phyloP scores from a whole-genome alignment of 352 stramenopile species.

The Phytophthora podocarpi region DNA sequence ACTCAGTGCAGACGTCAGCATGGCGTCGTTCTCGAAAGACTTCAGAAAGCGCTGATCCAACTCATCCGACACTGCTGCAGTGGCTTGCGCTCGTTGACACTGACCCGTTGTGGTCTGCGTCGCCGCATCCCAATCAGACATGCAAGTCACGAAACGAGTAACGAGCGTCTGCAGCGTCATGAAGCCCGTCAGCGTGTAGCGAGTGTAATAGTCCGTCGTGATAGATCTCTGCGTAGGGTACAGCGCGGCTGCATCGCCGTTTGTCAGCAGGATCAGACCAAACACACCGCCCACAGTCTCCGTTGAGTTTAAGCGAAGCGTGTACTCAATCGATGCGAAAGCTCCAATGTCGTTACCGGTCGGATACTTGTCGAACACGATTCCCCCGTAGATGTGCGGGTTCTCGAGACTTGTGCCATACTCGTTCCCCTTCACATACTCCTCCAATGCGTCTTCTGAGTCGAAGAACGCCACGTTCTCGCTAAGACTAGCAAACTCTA shows the following conservation, averaged over 20 bases:
- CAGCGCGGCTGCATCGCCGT: slow-evolving; percentile 7
- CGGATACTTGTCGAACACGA: slow-evolving; percentile 65
- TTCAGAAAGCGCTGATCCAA: slow-evolving; percentile 44
- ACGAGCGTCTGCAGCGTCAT: slow-evolving; percentile 36
- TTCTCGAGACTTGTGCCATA: slow-evolving; percentile 54
- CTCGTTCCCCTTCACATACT: slow-evolving; percentile 52
- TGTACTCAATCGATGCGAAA: slow-evolving; percentile 53
- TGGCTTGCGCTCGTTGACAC: slow-evolving; percentile 25
- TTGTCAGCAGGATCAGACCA: slow-evolving; percentile 3
- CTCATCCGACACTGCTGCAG: slow-evolving; percentile 27
- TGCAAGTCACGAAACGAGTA: slow-evolving; percentile 27
- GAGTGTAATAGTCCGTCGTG: slow-evolving; percentile 19
- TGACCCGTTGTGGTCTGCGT: slow-evolving; percentile 23
- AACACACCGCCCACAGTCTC: slow-evolving; percentile 4
- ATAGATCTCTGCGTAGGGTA: slow-evolving; percentile 29
- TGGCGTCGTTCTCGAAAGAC: slow-evolving; percentile 47
- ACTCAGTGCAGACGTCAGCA: slow-evolving; percentile 40
- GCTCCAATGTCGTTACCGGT: slow-evolving; percentile 32
- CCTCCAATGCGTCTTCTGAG: slow-evolving; percentile 43
- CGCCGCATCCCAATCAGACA: slow-evolving; percentile 27
- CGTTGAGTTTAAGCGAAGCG: slow-evolving; percentile 55
- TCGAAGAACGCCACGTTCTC: slow-evolving; percentile 73
- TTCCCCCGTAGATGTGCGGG: slow-evolving; percentile 63
- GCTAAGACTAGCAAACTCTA: no score
- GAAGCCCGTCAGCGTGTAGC: slow-evolving; percentile 27